These are phyloP conservation scores for Hysterangium stoloniferum DNA, from an alignment of 768 basidiomycete genomes.

Conservation along the genomic window DNA sequence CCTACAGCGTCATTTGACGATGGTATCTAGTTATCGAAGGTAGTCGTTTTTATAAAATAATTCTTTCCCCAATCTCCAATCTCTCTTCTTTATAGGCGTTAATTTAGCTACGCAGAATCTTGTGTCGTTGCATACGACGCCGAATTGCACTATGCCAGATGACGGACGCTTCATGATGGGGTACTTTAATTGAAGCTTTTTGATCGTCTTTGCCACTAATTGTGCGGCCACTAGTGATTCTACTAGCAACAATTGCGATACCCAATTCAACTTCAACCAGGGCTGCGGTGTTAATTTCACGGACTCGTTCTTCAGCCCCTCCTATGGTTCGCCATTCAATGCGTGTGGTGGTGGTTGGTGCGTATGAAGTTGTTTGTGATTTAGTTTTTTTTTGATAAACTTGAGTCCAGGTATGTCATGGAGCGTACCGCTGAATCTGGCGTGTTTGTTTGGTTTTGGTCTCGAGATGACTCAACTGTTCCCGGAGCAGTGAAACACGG, in stretches of 20 bases:
- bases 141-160: constrained; percentile 39
- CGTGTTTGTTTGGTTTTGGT: constrained; percentile 58
- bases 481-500: constrained; percentile 33
- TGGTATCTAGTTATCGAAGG: constrained; percentile 48
- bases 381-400: constrained; percentile 17
- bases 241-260: constrained; percentile 41
- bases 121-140: constrained; percentile 46
- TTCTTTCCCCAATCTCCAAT: background rate
- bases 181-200: constrained; percentile 24
- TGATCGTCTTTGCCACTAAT: background rate
- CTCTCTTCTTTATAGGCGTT: constrained; percentile 32
- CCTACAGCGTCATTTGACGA: constrained; percentile 19
- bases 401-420: constrained; percentile 30
- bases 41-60: constrained; percentile 12
- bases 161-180: constrained; percentile 37
- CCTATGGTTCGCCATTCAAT: constrained; percentile 44
- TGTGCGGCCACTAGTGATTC: constrained; percentile 24
- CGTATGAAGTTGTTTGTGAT: constrained; percentile 9
- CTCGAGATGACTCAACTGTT: constrained; percentile 35
- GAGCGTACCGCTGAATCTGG: constrained; percentile 32
- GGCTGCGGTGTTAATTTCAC: constrained; percentile 50
- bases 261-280: constrained; percentile 42
- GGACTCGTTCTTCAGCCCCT: constrained; percentile 26
- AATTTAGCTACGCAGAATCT: constrained; percentile 39
- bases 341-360: constrained; percentile 49